Evolutionary conservation across 1,139 yeast species (phyloP), one percentile per base, ranked within the genome.

Genomic region (Saccharomyces hybrid): DNA sequence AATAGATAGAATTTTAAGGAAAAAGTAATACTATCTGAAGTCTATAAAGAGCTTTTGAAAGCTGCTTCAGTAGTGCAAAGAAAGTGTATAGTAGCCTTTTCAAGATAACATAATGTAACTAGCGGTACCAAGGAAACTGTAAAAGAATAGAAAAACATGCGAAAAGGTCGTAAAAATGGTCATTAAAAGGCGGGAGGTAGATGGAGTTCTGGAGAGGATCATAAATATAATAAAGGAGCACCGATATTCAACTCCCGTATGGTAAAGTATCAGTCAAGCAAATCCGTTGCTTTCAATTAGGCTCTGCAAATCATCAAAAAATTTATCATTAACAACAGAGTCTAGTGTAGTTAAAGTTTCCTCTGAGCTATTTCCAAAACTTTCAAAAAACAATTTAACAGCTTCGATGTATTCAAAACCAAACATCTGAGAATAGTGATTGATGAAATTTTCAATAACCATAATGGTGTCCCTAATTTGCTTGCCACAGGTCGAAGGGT

Each of bases 381-480:
- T 56, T 14, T 48, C 55, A 46, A 61, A 60, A 48, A 64, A 64
- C 7, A 51, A 50, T 34, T 58, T 57, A 5, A 62, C 68, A 32
- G 57, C 55, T 26, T 62, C 58, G 44, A 63, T 57, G 49, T 64
- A 64, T 23, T 59, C 53, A 48, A 54, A 58, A n/a, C 66, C 68
- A 50, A 58, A 63, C 48, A 63, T 48, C 16, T 58, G 52, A 4
- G 61, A 52, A 50, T 64, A 64, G 48, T 59, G 57, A 23, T 59
- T 58, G 27, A 60, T 57, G 55, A 64, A 64, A 27, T 53, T 52
- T 28, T 56, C 58, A 25, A 61, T 55, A 7, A 59, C 51, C 13
- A 53, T 54, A 20, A 61, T 48, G 46, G 59, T 51, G 25, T 56
- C 56, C 20, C 50, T 51, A 16, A 62, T 55, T 14, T 52, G 53